Conservation (phyloP, 2,329 filamentous ascomycete species). For the Arthroderma sp. region DNA sequence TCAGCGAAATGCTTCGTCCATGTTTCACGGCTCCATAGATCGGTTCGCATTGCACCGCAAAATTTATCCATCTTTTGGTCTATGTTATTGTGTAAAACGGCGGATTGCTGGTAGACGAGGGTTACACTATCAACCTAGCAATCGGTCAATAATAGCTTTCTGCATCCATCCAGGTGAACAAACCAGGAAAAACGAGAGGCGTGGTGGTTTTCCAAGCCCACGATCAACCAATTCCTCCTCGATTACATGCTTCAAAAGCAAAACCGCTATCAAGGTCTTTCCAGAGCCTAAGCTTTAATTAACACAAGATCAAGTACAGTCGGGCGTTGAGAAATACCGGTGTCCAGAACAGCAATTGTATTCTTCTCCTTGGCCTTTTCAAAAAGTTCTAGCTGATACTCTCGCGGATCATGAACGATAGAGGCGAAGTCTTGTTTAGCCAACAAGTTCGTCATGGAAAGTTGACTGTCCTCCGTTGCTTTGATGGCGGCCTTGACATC, state of each 20-base stretch:
- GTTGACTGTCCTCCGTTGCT: slow-evolving; percentile 30
- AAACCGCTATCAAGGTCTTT: slow-evolving; percentile 88
- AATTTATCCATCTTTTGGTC: slow-evolving; percentile 61
- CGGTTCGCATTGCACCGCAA: slow-evolving; percentile 54
- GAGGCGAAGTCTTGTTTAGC: slow-evolving; percentile 37
- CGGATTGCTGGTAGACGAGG: slow-evolving; percentile 77
- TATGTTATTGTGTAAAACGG: slow-evolving; percentile 68
- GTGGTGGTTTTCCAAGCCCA: slow-evolving; percentile 43
- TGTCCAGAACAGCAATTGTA: slow-evolving; percentile 84
- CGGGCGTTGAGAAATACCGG: slow-evolving; percentile 39
- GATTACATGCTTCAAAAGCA: slow-evolving; percentile 65
- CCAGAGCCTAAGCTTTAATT: slow-evolving; percentile 51
- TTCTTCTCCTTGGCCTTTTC: slow-evolving; percentile 75
- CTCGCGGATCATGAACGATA: slow-evolving; percentile 65
- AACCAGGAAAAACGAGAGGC: slow-evolving; percentile 74
- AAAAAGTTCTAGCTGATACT: slow-evolving; percentile 87
- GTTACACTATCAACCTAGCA: slow-evolving; percentile 67
- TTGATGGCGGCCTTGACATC: slow-evolving; percentile 25
- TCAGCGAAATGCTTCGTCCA: slow-evolving; percentile 47
- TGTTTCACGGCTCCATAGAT: slow-evolving; percentile 47
- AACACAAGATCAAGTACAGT: slow-evolving; percentile 8
- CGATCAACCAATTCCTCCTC: slow-evolving; percentile 64
- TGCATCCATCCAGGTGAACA: slow-evolving; percentile 6
- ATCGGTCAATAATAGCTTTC: no score
- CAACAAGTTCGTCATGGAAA: slow-evolving; percentile 42